These are phyloP conservation scores for Paraphaeosphaeria minitans DNA, from an alignment of 2,329 filamentous ascomycete species.

Conservation along the genomic window DNA sequence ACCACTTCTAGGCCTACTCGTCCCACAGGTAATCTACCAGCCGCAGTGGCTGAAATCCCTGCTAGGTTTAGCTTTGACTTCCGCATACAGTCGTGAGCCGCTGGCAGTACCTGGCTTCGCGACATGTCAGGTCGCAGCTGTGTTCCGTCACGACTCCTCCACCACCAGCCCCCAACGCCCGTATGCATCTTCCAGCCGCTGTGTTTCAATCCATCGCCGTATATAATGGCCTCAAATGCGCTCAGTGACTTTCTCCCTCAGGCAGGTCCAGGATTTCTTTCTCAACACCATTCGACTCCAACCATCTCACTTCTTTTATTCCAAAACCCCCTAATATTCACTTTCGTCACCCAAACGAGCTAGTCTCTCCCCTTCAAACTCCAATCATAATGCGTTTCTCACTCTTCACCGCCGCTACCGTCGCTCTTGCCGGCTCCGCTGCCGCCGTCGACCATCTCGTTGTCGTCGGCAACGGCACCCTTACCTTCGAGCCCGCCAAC, in stretches of 20 bases:
- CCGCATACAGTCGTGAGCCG: constrained; percentile 17
- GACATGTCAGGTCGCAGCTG: constrained; percentile 41
- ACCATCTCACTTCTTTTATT: constrained; percentile 31
- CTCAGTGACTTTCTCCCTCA: constrained; percentile 38
- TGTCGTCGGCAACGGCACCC: constrained; percentile 34
- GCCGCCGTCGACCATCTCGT: constrained; percentile 41
- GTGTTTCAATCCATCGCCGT: constrained; percentile 32
- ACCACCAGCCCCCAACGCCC: constrained; percentile 29
- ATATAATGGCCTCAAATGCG: constrained; percentile 45
- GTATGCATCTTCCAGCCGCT: constrained; percentile 22
- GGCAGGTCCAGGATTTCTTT: constrained; percentile 45
- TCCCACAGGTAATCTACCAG: constrained; percentile 17
- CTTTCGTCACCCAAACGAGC: constrained; percentile 35
- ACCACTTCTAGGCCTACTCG: constrained; percentile 38
- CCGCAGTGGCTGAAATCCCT: constrained; percentile 32
- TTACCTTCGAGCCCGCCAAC: constrained; percentile 44
- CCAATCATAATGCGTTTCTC: constrained; percentile 49
- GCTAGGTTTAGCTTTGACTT: constrained; percentile 13
- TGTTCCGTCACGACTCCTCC: constrained; percentile 39
- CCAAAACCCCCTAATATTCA: constrained; percentile 19
- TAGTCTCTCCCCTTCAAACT: constrained; percentile 33
- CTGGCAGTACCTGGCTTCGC: constrained; percentile 35
- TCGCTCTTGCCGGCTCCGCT: constrained; percentile 37
- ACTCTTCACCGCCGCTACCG: constrained; percentile 38
- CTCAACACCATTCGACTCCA: constrained; percentile 37